Evolutionary conservation across 1,139 yeast species (phyloP), one percentile per base, ranked within the genome.

Genomic region (Hansenula sp.): DNA sequence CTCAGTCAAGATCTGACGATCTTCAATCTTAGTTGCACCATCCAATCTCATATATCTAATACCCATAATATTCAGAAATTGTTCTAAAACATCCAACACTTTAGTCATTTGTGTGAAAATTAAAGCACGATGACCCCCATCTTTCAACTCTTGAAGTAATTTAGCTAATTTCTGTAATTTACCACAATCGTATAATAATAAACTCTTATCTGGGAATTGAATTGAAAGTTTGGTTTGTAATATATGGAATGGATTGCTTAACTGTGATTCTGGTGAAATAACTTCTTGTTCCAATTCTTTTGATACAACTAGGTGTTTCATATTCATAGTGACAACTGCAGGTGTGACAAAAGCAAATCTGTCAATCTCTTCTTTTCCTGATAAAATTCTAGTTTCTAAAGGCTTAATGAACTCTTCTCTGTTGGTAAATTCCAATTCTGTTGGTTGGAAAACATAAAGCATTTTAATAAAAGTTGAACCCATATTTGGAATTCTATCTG

Each of bases 41-140:
- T 94, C 99, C 46, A 94, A 71, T 59, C 99, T 77, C 87, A 92
- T 76, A 60, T 94, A 94, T 41, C 96, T 71, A 59, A 89, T 87
- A 8, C 98, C 98, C 64, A 90, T 96, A 51, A 89, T 85, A 61
- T 92, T 94, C 61, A 94, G 69, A 58, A 94, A 94, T 57, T 87
- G 95, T 57, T 94, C 99, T 45, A 94, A 65, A 37, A 94, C 81
- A 65, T 94, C 98, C 60, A 94, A 70, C 16, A 94, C 97, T 56
- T 87, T 85, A 2, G 98, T 92, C 99, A 94, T 94, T 61, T 94
- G 99, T 0, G 99, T 94, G 66, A 94, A 94, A 44, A 94, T 92
- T 50, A 94, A 73, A 2, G 95, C 97, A 43, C 98, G 71, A 57
- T 94, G 98, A 0, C 97, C 97, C 38, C 79, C 79, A 27, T 87